Percentiles rank a stretch among this genome's conserved stretches.
Conservation (phyloP, 306 rosid species). For the Cucumis hystrix region DNA sequence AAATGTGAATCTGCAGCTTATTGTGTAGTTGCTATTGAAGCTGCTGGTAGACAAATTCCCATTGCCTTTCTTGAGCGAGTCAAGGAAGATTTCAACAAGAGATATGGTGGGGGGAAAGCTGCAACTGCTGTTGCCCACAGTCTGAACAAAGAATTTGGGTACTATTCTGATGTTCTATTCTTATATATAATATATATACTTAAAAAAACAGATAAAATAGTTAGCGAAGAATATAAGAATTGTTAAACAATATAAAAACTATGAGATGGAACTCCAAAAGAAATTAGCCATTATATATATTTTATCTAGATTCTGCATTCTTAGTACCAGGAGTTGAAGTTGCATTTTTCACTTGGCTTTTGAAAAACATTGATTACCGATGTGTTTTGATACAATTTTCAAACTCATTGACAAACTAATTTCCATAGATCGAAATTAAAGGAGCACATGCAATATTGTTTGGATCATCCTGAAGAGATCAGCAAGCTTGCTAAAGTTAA, state of each 20-base stretch:
- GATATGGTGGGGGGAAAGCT: slow-evolving; percentile 82
- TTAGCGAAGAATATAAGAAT: neutral
- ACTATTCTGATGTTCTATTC: neutral
- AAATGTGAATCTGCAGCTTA: slow-evolving; percentile 45
- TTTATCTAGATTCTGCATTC: neutral
- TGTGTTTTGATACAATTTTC: neutral
- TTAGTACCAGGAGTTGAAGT: neutral
- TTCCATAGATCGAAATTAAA: slow-evolving; percentile 61
- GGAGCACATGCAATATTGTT: slow-evolving; percentile 88
- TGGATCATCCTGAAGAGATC: slow-evolving; percentile 94
- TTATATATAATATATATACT: neutral
- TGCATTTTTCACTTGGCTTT: neutral
- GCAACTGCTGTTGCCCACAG: slow-evolving; percentile 51
- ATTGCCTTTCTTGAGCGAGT: slow-evolving; percentile 74
- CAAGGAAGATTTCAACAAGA: slow-evolving; percentile 75
- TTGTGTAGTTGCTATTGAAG: slow-evolving; percentile 75
- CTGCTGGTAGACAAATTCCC: slow-evolving; percentile 87
- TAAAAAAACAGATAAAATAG: neutral
- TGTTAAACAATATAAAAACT: neutral
- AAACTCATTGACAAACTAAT: slow-evolving; percentile 6
- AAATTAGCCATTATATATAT: neutral
- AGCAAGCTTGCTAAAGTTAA: slow-evolving; percentile 93
- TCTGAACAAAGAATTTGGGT: slow-evolving; percentile 84
- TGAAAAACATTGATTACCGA: neutral
- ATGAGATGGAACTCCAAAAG: neutral